Conservation (phyloP, 2,329 filamentous ascomycete genomes). For the Fusarium tuaranense region DNA sequence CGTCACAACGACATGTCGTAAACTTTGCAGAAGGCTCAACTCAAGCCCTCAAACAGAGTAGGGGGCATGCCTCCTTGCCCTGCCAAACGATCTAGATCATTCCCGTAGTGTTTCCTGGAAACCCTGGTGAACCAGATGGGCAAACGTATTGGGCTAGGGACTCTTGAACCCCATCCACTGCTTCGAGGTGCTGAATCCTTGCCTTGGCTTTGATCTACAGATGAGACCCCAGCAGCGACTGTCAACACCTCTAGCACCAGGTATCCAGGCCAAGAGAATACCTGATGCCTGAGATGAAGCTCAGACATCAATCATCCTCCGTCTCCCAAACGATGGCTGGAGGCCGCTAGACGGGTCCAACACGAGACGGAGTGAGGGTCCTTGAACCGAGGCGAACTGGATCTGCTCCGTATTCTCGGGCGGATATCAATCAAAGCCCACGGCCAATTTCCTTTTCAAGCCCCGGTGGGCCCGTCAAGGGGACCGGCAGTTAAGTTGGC, state of each 20-base stretch:
- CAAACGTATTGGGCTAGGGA: not conserved
- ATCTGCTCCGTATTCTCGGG: conserved; percentile 27
- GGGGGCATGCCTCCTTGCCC: not conserved
- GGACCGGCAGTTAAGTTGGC: conserved; percentile 42
- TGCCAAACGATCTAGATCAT: conserved; percentile 11
- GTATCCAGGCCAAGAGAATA: not conserved
- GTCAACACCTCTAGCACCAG: not conserved
- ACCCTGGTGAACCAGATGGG: not conserved
- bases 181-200: not conserved
- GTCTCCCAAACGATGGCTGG: not conserved
- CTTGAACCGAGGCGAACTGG: conserved; percentile 30
- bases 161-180: not conserved
- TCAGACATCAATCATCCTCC: not conserved
- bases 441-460: conserved; percentile 31
- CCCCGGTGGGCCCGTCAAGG: conserved; percentile 29
- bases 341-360: conserved; percentile 11
- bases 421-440: conserved; percentile 31
- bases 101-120: conserved; percentile 9
- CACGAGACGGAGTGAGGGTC: conserved; percentile 15
- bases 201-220: not conserved
- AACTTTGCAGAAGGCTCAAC: not conserved
- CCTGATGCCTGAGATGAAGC: not conserved
- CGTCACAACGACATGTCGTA: not conserved
- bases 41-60: not conserved
- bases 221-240: not conserved